Percentiles rank a stretch among this genome's conserved stretches.
These are phyloP conservation scores for Spathaspora hagerdaliae DNA, from an alignment of 805 yeast species.

Conservation along the genomic window DNA sequence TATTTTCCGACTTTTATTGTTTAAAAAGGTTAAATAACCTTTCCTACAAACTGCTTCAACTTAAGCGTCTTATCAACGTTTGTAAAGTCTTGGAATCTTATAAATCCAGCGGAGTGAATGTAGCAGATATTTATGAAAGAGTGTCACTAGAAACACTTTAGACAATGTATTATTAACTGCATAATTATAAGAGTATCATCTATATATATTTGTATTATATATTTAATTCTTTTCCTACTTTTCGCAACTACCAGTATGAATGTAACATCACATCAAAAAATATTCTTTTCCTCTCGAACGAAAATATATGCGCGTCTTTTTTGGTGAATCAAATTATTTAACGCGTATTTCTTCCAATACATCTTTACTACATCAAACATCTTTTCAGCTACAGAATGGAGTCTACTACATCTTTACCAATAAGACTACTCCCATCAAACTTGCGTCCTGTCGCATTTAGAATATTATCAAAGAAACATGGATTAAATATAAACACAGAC, in stretches of 20 bases:
- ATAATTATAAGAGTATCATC: no score
- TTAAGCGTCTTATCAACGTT: slow-evolving; percentile 3
- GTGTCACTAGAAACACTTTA: background rate
- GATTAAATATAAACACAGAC: slow-evolving; percentile 81
- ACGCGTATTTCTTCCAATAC: background rate
- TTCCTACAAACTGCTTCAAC: slow-evolving; percentile 1
- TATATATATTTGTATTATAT: no score
- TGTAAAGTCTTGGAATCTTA: slow-evolving; percentile 5
- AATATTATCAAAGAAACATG: slow-evolving; percentile 85
- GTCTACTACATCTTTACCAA: slow-evolving; percentile 48
- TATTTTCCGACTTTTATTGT: slow-evolving; percentile 1
- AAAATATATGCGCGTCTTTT: no score
- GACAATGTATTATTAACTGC: no score
- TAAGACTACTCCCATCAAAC: slow-evolving; percentile 72
- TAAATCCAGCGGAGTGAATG: slow-evolving; percentile 3
- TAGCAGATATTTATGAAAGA: slow-evolving; percentile 2
- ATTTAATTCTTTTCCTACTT: no score
- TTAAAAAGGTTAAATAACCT: slow-evolving; percentile 5
- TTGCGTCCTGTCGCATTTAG: slow-evolving; percentile 90
- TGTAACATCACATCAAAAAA: background rate
- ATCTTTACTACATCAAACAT: background rate
- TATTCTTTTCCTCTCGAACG: no score
- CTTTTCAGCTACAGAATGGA: slow-evolving; percentile 11
- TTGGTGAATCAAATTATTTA: no score
- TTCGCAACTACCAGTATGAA: background rate